phyloP scores from a whole-genome alignment of 148 eudicot species.

The Heliamphora exappendiculata region DNA sequence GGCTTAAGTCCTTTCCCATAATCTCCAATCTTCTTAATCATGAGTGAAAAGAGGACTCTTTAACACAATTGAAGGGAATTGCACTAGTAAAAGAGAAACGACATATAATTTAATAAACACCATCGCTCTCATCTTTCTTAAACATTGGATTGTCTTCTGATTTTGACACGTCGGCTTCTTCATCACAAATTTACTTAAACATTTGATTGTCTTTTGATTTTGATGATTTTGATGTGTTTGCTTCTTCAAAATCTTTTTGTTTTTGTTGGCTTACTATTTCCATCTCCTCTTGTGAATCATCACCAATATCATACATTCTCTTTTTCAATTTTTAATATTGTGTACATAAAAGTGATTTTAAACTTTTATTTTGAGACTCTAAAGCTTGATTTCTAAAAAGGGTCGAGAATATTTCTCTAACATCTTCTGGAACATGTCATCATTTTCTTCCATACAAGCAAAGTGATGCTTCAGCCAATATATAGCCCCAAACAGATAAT shows the following conservation, averaged over 20 bases:
- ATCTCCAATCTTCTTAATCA: not conserved
- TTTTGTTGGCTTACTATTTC: not conserved
- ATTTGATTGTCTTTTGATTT: no score
- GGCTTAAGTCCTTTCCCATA: not conserved
- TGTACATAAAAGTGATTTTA: no score
- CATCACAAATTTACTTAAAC: not conserved
- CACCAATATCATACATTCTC: not conserved
- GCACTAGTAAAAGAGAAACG: slow-evolving; percentile 3
- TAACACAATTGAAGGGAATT: slow-evolving; percentile 6
- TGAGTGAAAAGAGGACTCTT: not conserved
- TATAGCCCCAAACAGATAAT: not conserved
- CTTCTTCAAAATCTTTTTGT: not conserved
- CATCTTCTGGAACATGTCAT: not conserved
- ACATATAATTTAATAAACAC: not conserved
- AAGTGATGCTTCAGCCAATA: slow-evolving; percentile 6
- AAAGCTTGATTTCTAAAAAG: not conserved
- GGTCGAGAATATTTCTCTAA: not conserved
- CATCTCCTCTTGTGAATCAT: not conserved
- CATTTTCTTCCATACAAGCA: not conserved
- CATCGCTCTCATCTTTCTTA: not conserved
- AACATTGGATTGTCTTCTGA: not conserved
- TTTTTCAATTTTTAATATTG: no score
- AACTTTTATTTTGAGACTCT: not conserved
- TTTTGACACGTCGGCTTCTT: not conserved
- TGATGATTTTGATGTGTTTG: no score